Evolutionary conservation across 1,284 basidiomycete species (phyloP), one percentile per base, ranked within the genome.

Genomic region (Hortiboletus rubellus): DNA sequence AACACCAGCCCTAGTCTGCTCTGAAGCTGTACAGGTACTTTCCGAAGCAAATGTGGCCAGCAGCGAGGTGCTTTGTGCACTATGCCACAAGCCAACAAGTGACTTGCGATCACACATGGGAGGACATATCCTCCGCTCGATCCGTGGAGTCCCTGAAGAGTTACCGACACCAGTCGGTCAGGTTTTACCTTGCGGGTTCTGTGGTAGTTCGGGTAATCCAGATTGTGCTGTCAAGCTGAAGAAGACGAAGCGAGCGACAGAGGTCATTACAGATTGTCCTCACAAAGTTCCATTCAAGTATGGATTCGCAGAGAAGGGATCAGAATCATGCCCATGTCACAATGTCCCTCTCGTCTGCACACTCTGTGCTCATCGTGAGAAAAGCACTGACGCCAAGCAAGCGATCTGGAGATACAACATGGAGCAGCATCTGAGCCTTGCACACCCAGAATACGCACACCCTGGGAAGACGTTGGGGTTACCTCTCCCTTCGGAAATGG

Each of bases 51-150:
- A 41, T 17, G 36, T 49, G 37, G 30, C 36, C 22, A 30, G 8
- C 30, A 41, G 2, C 14, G 38, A 31, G 30, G 12, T 50, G 24
- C 11, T 40, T 7, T 40, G 48, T 17, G 17, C 27, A 30, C 48
- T 30, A 14, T 50, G 48, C 17, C 14, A 24, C 27, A 31, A 30
- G 48, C 33, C 33, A 4, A 51, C 33, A 2, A 27, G 12, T 14
- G 42, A 51, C 6, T 12, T 54, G 11, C 45, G 15, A 30, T 57
- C 37, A 2, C 55, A 57, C 36, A 47, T 57, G 37, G 55, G 55
- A 14, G 12, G 11, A 1, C 55, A 47, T 6, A 54, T 57, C 5
- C 36, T 57, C 5, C 44, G 22, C 5, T 42, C 43, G 5, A 38
- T 47, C 10, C 33, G 17, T 3, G 17, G 40, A 24, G 30, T 57